These are phyloP conservation scores for Gypsophila paniculata DNA, from an alignment of 179 eudicot genomes.

Conservation along the genomic window DNA sequence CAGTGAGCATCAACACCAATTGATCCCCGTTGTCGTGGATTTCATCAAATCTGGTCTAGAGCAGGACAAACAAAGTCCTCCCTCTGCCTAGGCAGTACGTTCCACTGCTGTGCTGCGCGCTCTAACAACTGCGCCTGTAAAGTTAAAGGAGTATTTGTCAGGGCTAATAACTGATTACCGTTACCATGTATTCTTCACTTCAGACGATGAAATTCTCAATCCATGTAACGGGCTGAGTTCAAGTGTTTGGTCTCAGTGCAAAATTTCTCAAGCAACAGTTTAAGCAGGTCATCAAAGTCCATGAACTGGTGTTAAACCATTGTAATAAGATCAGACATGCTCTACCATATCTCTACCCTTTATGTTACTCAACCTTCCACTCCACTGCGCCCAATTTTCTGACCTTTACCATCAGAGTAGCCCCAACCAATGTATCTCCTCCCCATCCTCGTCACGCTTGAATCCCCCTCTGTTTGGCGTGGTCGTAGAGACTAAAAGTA, in stretches of 20 bases:
- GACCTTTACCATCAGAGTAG: no score
- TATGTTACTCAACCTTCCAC: no score
- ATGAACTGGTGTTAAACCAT: no score
- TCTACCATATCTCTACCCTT: no score
- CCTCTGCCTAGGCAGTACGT: constrained; percentile 22
- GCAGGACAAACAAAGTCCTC: constrained; percentile 25
- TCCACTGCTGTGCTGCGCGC: background rate
- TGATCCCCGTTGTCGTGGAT: constrained; percentile 41
- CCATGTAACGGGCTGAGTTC: background rate
- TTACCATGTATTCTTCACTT: background rate
- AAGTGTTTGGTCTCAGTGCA: background rate
- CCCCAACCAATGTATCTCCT: no score
- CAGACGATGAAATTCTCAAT: background rate
- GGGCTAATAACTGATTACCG: background rate
- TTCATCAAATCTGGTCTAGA: constrained; percentile 45
- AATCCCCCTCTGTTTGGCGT: no score
- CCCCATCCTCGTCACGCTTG: no score
- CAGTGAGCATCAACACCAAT: constrained; percentile 47
- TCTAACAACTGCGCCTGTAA: background rate
- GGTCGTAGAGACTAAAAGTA: no score
- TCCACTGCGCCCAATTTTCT: no score
- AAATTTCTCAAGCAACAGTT: no score
- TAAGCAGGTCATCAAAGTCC: no score
- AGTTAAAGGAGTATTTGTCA: background rate
- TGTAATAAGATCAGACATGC: no score